Evolutionary conservation across 164 flowering plant species (phyloP).

Genomic region (Berberis thunbergii): DNA sequence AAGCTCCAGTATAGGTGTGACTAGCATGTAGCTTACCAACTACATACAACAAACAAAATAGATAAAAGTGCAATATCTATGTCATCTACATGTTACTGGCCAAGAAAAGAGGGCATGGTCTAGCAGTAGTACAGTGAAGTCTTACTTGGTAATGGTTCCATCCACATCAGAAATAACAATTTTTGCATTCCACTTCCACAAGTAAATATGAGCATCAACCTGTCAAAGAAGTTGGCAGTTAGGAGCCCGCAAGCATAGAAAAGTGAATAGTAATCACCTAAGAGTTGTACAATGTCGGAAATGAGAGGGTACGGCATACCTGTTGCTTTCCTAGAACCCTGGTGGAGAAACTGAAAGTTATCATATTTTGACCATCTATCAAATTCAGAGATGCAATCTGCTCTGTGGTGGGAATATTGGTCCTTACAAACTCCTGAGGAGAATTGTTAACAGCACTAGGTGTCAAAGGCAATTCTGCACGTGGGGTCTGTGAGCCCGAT

Average conservation of each 20-base stretch:
- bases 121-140: too few species aligned
- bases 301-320: slow-evolving; percentile 26
- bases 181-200: slow-evolving; percentile 93
- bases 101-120: too few species aligned
- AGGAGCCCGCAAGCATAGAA: too few species aligned
- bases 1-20: too few species aligned
- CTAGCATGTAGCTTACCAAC: too few species aligned
- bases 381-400: slow-evolving; percentile 93
- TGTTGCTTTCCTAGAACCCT: slow-evolving; percentile 82
- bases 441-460: slow-evolving; percentile 25
- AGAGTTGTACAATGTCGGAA: neutral
- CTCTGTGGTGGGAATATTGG: slow-evolving; percentile 73
- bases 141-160: slow-evolving; percentile 96
- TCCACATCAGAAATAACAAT: slow-evolving; percentile 99
- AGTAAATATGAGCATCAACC: slow-evolving; percentile 95
- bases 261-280: neutral
- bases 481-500: slow-evolving; percentile 25
- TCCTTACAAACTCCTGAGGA: slow-evolving; percentile 57
- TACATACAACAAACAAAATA: too few species aligned
- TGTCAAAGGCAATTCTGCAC: slow-evolving; percentile 20
- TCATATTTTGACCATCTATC: slow-evolving; percentile 83
- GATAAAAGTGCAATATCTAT: too few species aligned
- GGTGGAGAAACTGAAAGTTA: slow-evolving; percentile 77
- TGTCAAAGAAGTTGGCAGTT: slow-evolving; percentile 16
- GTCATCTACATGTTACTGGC: too few species aligned